Evolutionary conservation across 768 basidiomycete species (phyloP).

Genomic region (Leccinum variicolor): DNA sequence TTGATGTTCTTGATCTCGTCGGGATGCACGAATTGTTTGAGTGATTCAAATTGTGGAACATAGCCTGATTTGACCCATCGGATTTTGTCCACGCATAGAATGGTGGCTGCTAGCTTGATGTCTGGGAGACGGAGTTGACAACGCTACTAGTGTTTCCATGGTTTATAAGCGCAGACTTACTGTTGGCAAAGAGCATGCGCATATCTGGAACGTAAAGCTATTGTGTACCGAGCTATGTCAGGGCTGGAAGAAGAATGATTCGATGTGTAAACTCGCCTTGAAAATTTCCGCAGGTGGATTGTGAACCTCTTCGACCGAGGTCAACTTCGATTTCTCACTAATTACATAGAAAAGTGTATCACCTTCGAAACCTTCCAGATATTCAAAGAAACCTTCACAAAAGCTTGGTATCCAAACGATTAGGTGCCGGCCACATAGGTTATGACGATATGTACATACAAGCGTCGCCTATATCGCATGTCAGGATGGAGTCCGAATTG

Average conservation of each 20-base stretch:
- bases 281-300: background rate
- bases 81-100: constrained; percentile 26
- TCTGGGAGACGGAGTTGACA: constrained; percentile 7
- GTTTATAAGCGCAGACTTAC: constrained; percentile 3
- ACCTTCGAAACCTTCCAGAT: background rate
- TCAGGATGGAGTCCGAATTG: background rate
- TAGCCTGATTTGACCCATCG: background rate
- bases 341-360: background rate
- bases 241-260: background rate
- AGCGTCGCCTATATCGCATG: background rate
- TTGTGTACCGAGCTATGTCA: background rate
- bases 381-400: constrained; percentile 3
- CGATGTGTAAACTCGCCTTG: background rate
- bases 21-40: constrained; percentile 48
- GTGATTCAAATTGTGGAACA: constrained; percentile 55
- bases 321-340: background rate
- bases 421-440: too few species aligned
- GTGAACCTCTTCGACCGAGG: background rate
- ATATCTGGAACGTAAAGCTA: constrained; percentile 29
- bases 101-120: constrained; percentile 17
- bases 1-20: constrained; percentile 47
- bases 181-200: constrained; percentile 14
- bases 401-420: constrained; percentile 15
- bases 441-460: background rate
- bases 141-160: background rate